Conservation (phyloP, 1,139 yeast genomes). For the Kodamaea plutei region DNA sequence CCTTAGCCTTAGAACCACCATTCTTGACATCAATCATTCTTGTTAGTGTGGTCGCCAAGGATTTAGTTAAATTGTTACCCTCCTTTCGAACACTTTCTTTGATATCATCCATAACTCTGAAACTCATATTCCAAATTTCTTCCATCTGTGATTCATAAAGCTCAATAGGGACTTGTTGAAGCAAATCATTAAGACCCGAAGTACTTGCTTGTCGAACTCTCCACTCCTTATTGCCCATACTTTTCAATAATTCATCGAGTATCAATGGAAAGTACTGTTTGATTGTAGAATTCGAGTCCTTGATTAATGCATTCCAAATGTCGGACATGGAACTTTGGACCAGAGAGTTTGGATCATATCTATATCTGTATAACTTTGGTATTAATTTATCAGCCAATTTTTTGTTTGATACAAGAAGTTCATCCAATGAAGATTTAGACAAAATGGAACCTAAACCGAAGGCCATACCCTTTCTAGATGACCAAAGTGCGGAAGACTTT, state of each 20-base stretch:
- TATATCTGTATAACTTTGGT: slow-evolving; percentile 79
- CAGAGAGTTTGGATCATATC: slow-evolving; percentile 74
- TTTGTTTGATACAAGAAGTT: slow-evolving; percentile 52
- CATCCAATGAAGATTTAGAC: slow-evolving; percentile 71
- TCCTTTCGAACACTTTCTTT: slow-evolving; percentile 89
- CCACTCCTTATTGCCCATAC: slow-evolving; percentile 89
- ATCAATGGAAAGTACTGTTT: slow-evolving; percentile 54
- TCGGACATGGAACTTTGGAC: slow-evolving; percentile 84
- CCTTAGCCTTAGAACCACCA: slow-evolving; percentile 34
- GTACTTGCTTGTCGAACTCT: slow-evolving; percentile 89
- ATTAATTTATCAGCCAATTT: slow-evolving; percentile 57
- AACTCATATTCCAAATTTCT: slow-evolving; percentile 82
- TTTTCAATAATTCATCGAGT: slow-evolving; percentile 56
- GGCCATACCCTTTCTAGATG: slow-evolving; percentile 90
- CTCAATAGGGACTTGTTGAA: slow-evolving; percentile 57
- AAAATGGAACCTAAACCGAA: slow-evolving; percentile 86
- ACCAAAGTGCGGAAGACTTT: slow-evolving; percentile 84
- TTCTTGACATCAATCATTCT: slow-evolving; percentile 46
- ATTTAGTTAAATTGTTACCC: slow-evolving; percentile 65
- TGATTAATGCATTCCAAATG: slow-evolving; percentile 76
- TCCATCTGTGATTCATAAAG: slow-evolving; percentile 53
- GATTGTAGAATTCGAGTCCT: slow-evolving; percentile 56
- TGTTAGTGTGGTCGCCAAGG: slow-evolving; percentile 61
- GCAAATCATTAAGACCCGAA: slow-evolving; percentile 64
- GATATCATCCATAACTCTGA: slow-evolving; percentile 88